Percentiles rank a stretch among this genome's conserved stretches.
phyloP scores from a whole-genome alignment of 345 rosid genomes.

The Populus pruinosa region DNA sequence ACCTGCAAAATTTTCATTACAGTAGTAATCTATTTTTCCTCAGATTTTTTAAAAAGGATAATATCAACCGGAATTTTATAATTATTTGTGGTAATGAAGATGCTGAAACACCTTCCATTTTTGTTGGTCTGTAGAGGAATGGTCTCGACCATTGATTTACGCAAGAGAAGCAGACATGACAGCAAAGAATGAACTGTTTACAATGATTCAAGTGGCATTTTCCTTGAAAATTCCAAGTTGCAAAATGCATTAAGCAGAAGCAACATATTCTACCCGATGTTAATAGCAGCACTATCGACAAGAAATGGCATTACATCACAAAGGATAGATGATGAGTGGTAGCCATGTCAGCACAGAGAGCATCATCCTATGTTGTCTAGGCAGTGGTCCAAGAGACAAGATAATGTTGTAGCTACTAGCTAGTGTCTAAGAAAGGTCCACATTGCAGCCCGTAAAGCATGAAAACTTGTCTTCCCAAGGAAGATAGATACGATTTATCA shows the following conservation, averaged over 20 bases:
- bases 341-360: background rate
- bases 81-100: background rate
- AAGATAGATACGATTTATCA: background rate
- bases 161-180: background rate
- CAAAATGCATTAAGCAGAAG: background rate
- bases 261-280: background rate
- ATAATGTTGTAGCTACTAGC: background rate
- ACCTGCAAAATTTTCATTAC: background rate
- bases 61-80: background rate
- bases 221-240: background rate
- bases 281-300: background rate
- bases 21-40: background rate
- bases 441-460: background rate
- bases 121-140: background rate
- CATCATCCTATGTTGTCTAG: background rate
- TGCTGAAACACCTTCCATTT: background rate
- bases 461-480: background rate
- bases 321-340: background rate
- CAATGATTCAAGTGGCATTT: background rate
- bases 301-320: background rate
- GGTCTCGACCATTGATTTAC: background rate
- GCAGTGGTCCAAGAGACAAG: background rate
- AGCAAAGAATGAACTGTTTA: background rate
- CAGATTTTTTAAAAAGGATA: background rate
- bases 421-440: background rate